Base-by-base conservation (phyloP, 257 asterid species). In the Lithospermum erythrorhizon region DNA sequence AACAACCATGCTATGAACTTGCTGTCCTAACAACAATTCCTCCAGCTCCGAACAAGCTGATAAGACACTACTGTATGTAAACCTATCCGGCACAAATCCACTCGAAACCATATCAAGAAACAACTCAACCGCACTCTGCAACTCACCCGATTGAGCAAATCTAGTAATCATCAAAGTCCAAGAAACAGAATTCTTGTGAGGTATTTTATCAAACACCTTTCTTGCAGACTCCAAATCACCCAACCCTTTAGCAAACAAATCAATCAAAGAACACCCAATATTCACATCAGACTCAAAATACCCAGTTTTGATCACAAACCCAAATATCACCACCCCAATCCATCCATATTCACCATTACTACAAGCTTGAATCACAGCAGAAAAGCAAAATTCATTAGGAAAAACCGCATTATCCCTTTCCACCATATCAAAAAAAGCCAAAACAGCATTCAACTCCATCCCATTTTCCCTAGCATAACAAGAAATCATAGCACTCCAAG, bases 131-230 rank as follows among this genome's bases (percentile, higher is more conserved):
- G 94, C 89, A 49, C 63, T 82, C 15, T 52, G 58, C 1, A 81
- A 73, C 62, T 64, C 73, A 20, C 89, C 87, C 74, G 75, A 60
- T 58, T 91, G 97, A 45, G 83, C 58, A 62, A 77, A 65, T 57
- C 98, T 79, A 23, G 98, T 86, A 61, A 91, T 91, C 85, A 91
- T 75, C 79, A 82, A 66, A 35, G 97, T 91, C 98, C 96, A 91
- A 30, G 87, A 57, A 57, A 91, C 95, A 57, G 93, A 65, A 63
- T 86, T 93, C 61, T 59, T 88, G 37, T 71, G 84, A 35, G 89
- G 83, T 94, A 91, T 88, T 79, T 65, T 66, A 63, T 86, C 97
- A 21, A 91, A 86, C 83, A 91, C 83, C 21, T 79, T 78, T 74
- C 71, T 68, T 0, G 95, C 96, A 1, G 71, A 64, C 29, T 65